Conservation (phyloP, 495 filamentous ascomycete genomes). For the Penicillium parvum region DNA sequence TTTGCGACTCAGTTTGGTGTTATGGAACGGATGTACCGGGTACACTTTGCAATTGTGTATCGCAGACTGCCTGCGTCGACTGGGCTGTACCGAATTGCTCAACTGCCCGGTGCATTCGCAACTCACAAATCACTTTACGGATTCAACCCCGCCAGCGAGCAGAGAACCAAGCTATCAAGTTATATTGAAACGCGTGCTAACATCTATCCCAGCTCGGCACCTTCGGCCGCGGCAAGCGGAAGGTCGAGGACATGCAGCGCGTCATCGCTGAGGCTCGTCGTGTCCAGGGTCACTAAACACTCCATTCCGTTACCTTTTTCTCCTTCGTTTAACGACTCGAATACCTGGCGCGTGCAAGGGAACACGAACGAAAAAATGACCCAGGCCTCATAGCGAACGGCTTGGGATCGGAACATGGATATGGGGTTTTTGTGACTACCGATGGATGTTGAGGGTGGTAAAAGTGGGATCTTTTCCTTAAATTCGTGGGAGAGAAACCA, state of each 20-base stretch:
- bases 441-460: slow-evolving; percentile 31
- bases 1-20: background rate
- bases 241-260: slow-evolving; percentile 96
- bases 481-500: slow-evolving; percentile 27
- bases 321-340: slow-evolving; percentile 32
- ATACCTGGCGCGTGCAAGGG: slow-evolving; percentile 24
- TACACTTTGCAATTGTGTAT: background rate
- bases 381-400: slow-evolving; percentile 23
- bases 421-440: slow-evolving; percentile 23
- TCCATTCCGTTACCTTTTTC: slow-evolving; percentile 32
- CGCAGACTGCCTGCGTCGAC: no score
- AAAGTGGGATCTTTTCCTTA: slow-evolving; percentile 28
- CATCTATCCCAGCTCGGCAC: slow-evolving; percentile 70
- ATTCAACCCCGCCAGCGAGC: background rate
- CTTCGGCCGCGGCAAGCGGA: slow-evolving; percentile 94
- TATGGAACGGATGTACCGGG: slow-evolving; percentile 3
- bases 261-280: slow-evolving; percentile 96
- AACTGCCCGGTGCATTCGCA: no score
- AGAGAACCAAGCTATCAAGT: background rate
- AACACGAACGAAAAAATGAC: slow-evolving; percentile 21
- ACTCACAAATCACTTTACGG: no score
- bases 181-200: slow-evolving; percentile 10
- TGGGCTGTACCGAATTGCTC: no score
- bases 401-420: slow-evolving; percentile 25
- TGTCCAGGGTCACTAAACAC: slow-evolving; percentile 64